Evolutionary conservation across 805 yeast species (phyloP).

Genomic region (Candida multigemmis): DNA sequence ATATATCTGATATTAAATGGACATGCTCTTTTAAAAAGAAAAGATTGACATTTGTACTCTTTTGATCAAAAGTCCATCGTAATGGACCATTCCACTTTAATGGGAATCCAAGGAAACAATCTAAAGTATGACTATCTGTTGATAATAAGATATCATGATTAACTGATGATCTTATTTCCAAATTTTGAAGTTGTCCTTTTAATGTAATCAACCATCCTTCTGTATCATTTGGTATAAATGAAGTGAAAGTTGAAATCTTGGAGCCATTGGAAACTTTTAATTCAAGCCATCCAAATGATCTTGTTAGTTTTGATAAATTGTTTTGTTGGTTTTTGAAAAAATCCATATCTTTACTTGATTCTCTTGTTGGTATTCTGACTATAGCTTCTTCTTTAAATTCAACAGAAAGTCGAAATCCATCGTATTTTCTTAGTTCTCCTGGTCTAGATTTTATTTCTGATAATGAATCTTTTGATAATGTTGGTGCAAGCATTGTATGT

Average conservation of each 20-base stretch:
- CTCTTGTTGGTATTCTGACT: conserved; percentile 75
- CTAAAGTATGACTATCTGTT: conserved; percentile 48
- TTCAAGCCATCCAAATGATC: conserved; percentile 94
- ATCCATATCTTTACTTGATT: conserved; percentile 62
- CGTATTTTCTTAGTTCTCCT: conserved; percentile 47
- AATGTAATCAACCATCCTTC: conserved; percentile 50
- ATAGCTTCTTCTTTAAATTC: conserved; percentile 57
- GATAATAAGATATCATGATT: conserved; percentile 75
- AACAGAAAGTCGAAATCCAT: conserved; percentile 47
- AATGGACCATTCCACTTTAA: conserved; percentile 76
- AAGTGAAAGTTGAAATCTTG: conserved; percentile 32
- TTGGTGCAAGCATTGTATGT: conserved; percentile 62
- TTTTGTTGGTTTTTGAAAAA: conserved; percentile 8
- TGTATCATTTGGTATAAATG: conserved; percentile 41
- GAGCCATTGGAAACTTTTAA: conserved; percentile 51
- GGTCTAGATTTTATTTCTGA: conserved; percentile 18
- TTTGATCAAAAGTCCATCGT: conserved; percentile 53
- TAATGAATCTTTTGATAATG: conserved; percentile 45
- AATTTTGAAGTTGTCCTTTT: conserved; percentile 35
- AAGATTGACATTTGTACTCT: conserved; percentile 42
- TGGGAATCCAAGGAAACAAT: conserved; percentile 60
- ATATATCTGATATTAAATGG: conserved; percentile 59
- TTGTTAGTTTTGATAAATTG: conserved; percentile 11
- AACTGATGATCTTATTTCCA: conserved; percentile 73
- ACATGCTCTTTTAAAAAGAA: conserved; percentile 80